A percentile compares a stretch with the other conserved stretches of the same genome.
Conservation (phyloP, 345 rosid species). For the Trapa incisa region DNA sequence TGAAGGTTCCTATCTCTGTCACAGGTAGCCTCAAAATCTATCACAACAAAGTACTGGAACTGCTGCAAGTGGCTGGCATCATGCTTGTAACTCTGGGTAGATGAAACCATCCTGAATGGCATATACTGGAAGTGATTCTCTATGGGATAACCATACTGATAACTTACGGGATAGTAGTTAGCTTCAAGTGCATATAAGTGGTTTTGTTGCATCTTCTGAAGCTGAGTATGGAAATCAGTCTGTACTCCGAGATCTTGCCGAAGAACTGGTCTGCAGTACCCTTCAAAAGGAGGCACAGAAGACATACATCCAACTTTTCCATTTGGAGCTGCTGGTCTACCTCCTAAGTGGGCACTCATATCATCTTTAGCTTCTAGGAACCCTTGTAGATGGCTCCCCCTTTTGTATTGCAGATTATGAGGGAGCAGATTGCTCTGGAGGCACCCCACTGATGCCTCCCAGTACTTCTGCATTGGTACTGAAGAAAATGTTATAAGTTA, state of each 20-base stretch:
- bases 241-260: constrained; percentile 13
- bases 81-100: constrained; percentile 12
- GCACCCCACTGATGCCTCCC: constrained; percentile 20
- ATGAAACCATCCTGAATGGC: constrained; percentile 14
- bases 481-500: constrained; percentile 4
- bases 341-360: constrained; percentile 7
- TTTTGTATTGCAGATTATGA: constrained; percentile 12
- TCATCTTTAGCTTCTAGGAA: constrained; percentile 13
- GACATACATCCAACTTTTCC: constrained; percentile 6
- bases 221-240: constrained; percentile 13
- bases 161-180: constrained; percentile 13
- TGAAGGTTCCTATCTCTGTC: constrained; percentile 33
- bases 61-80: constrained; percentile 16
- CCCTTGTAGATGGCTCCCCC: constrained; percentile 17
- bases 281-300: constrained; percentile 10
- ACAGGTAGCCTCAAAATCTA: constrained; percentile 51
- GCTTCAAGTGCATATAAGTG: constrained; percentile 10
- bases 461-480: constrained; percentile 19
- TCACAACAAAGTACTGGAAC: constrained; percentile 39
- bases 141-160: constrained; percentile 12
- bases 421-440: constrained; percentile 17
- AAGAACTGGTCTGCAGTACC: constrained; percentile 6
- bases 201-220: constrained; percentile 14
- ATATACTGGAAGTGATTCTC: constrained; percentile 18
- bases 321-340: constrained; percentile 11